Evolutionary conservation across 1,284 basidiomycete genomes (phyloP), one percentile per base, ranked within the genome.

Genomic region (Coniferiporia sulphurascens): DNA sequence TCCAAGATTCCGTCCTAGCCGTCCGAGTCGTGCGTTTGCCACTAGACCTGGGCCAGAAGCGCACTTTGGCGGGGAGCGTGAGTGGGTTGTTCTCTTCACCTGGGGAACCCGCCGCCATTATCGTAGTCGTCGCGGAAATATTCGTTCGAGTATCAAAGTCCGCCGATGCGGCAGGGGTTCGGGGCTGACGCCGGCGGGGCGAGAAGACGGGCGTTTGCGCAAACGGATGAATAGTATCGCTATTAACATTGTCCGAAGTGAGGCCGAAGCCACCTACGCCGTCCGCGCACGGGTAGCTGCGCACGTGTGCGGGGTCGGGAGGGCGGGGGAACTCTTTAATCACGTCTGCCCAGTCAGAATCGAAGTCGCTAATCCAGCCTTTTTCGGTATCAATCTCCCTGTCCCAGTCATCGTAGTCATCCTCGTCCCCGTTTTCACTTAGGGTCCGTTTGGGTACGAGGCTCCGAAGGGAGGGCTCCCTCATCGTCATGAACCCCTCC

Each of bases 251-350:
- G 38, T 41, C 38, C 9, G 38, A 15, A 41, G 7, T 12, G 38
- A 15, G 27, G 27, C 27, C 27, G 27, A 5, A 27, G 27, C 27
- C 27, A 27, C 27, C 5, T 27, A 43, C 8, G 8, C 41, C n/a
- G n/a, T 43, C 41, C 41, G 41, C 12, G 41, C 41, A 13, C 12
- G 17, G 32, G 7, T 46, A 5, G 19, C 27, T 12, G 4, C 38
- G 21, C 17, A 57, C 4, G 21, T 21, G 17, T 7, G 45, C 52
- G 15, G 34, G 3, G n/a, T 55, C 52, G 8, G 58, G 58, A 5
- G 52, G 58, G 13, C 21, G 13, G 7, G 58, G 58, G 22, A 59
- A 59, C 19, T 49, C 38, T 9, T 41, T 32, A 9, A 59, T 35
- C 5, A 59, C 46, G 13, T 59, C 58, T 13, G 46, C 32, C 52